Base-by-base conservation (phyloP, 257 asterid species). In the Petrea volubilis region DNA sequence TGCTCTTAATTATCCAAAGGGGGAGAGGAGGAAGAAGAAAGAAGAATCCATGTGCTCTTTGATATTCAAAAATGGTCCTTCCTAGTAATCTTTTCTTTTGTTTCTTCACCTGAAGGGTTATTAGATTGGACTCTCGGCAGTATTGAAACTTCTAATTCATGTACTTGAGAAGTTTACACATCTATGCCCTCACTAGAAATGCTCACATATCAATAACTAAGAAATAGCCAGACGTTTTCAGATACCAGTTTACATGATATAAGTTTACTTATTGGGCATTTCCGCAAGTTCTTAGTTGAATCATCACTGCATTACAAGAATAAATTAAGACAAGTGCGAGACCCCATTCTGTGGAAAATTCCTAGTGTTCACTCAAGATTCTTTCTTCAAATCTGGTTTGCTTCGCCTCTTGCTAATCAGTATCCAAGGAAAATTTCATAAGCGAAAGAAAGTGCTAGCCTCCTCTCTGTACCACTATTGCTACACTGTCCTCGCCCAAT, bases 141-240 rank as follows among this genome's bases (percentile, higher is more conserved):
- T 60, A 43, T 40, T 38, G 34, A 49, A 41, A 77, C 40, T 41
- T 15, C 27, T 63, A 59, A 31, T 51, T 56, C 62, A 27, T 29
- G 38, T 46, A 51, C 36, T 33, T 24, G 40, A 57, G 38, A 49
- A 56, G 58, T 24, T 10, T 33, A 56, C 8, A 31, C 58, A 75
- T 36, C 28, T 31, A 8, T 44, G 1, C 15, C 65, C 43, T 55
- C 36, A 27, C 8, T 71, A n/a, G n/a, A 58, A 17, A 67, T 29
- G 14, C 36, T n/a, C 24, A 14, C 65, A 59, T 34, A 59, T 53
- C 33, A 31, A 46, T n/a, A 41, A 64, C 53, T 2, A 56, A 14
- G 44, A 21, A 43, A 29, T 28, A 18, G 20, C 65, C 49, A 6
- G 27, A 60, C 73, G 24, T 36, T 25, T 21, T 49, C n/a, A 27